These are phyloP conservation scores for Aspergillus felis DNA, from an alignment of 2,329 filamentous ascomycete genomes.

Conservation along the genomic window DNA sequence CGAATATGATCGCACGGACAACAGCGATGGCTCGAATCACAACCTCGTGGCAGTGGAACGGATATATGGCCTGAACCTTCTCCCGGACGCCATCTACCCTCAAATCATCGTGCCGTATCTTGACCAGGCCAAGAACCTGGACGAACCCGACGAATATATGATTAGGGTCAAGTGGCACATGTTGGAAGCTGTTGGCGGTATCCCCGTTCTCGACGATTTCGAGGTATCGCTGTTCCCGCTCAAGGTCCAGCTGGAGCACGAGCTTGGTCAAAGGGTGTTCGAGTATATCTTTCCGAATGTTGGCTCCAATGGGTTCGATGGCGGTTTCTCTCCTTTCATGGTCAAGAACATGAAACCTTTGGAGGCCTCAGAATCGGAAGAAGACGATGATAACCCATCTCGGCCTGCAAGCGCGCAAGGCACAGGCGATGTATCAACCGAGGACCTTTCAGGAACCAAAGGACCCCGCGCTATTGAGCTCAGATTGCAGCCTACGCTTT, in stretches of 20 bases:
- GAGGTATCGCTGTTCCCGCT: slow-evolving; percentile 91
- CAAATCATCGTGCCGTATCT: slow-evolving; percentile 91
- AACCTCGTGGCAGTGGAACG: slow-evolving; percentile 86
- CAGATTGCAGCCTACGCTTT: slow-evolving; percentile 77
- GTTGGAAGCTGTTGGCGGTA: slow-evolving; percentile 95
- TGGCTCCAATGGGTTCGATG: slow-evolving; percentile 51
- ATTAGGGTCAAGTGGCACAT: slow-evolving; percentile 95
- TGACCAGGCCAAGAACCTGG: slow-evolving; percentile 58
- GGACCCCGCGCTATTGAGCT: slow-evolving; percentile 74
- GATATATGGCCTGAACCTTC: slow-evolving; percentile 82
- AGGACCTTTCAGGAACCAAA: slow-evolving; percentile 54
- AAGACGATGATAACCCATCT: slow-evolving; percentile 20
- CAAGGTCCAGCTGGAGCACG: slow-evolving; percentile 87
- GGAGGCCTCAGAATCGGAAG: slow-evolving; percentile 47
- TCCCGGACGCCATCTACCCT: slow-evolving; percentile 88
- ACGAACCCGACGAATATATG: slow-evolving; percentile 70
- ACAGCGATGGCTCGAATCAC: slow-evolving; percentile 92
- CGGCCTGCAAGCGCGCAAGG: slow-evolving; percentile 37
- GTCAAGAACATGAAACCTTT: slow-evolving; percentile 51
- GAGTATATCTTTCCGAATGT: slow-evolving; percentile 95
- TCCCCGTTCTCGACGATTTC: slow-evolving; percentile 95
- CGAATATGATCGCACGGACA: slow-evolving; percentile 91
- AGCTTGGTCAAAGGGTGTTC: slow-evolving; percentile 88
- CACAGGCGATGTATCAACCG: slow-evolving; percentile 34
- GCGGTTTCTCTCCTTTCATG: slow-evolving; percentile 50